Conservation (phyloP, 768 basidiomycete species). For the Trametes punicea region DNA sequence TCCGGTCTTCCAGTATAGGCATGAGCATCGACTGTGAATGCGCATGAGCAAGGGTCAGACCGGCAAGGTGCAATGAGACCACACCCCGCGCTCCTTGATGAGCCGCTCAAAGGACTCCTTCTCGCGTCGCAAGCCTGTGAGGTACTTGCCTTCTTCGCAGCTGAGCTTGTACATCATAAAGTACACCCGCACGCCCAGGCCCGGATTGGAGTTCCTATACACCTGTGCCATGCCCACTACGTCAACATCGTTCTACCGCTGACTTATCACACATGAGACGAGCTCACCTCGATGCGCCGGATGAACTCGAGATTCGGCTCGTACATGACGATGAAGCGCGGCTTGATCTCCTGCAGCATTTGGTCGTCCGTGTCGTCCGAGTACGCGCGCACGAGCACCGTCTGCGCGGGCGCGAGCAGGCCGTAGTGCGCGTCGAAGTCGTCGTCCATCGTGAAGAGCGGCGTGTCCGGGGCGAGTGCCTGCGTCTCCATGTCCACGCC, state of each 20-base stretch:
- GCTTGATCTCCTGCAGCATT: conserved; percentile 80
- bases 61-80: conserved; percentile 30
- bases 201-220: conserved; percentile 81
- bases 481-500: conserved; percentile 3
- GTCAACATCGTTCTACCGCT: not conserved
- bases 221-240: conserved; percentile 52
- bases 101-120: conserved; percentile 92
- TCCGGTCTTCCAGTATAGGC: conserved; percentile 67
- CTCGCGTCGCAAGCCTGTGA: conserved; percentile 83
- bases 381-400: conserved; percentile 83
- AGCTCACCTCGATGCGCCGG: conserved; percentile 79
- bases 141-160: conserved; percentile 93
- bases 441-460: conserved; percentile 33
- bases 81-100: conserved; percentile 87
- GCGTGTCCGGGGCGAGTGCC: conserved; percentile 13
- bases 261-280: not conserved
- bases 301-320: conserved; percentile 94
- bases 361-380: conserved; percentile 92
- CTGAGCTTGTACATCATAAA: conserved; percentile 94
- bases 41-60: not conserved
- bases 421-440: conserved; percentile 83
- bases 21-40: conserved; percentile 77
- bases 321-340: conserved; percentile 92
- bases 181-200: conserved; percentile 83
- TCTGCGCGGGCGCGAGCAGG: conserved; percentile 70